Conservation (phyloP, 495 filamentous ascomycete species). For the Amniculicola lignicola region DNA sequence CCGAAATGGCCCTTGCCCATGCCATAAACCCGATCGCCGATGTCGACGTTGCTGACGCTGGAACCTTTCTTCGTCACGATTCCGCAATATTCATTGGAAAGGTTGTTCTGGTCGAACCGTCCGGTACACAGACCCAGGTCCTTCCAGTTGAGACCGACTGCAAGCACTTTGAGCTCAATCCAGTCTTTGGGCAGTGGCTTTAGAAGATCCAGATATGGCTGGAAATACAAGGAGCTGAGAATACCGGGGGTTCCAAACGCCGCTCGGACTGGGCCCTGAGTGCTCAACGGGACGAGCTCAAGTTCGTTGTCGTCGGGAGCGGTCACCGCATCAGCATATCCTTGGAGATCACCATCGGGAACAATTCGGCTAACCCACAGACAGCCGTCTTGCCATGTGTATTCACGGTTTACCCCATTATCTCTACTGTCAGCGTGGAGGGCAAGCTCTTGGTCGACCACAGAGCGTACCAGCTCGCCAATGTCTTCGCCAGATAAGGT, state of each 20-base stretch:
- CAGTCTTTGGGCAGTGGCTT: slow-evolving; percentile 9
- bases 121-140: slow-evolving; percentile 18
- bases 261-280: slow-evolving; percentile 1
- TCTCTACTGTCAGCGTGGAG: slow-evolving; percentile 5
- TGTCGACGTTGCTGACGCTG: slow-evolving; percentile 39
- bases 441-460: slow-evolving; percentile 18
- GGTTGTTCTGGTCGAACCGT: slow-evolving; percentile 6
- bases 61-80: slow-evolving; percentile 2
- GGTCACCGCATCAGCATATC: background rate
- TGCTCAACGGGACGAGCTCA: slow-evolving; percentile 25
- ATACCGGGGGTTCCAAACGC: slow-evolving; percentile 20
- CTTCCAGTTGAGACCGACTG: slow-evolving; percentile 27
- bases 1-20: slow-evolving; percentile 21
- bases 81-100: slow-evolving; percentile 10
- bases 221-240: slow-evolving; percentile 25
- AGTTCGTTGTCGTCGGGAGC: slow-evolving; percentile 4
- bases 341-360: slow-evolving; percentile 22
- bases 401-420: slow-evolving; percentile 31
- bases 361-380: slow-evolving; percentile 38
- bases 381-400: slow-evolving; percentile 38
- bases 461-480: slow-evolving; percentile 16
- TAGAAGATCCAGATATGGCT: background rate
- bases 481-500: background rate
- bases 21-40: slow-evolving; percentile 38
- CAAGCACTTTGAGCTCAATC: slow-evolving; percentile 20